Evolutionary conservation across 2,329 filamentous ascomycete species (phyloP).

Genomic region (Colletotrichum theobromicola): DNA sequence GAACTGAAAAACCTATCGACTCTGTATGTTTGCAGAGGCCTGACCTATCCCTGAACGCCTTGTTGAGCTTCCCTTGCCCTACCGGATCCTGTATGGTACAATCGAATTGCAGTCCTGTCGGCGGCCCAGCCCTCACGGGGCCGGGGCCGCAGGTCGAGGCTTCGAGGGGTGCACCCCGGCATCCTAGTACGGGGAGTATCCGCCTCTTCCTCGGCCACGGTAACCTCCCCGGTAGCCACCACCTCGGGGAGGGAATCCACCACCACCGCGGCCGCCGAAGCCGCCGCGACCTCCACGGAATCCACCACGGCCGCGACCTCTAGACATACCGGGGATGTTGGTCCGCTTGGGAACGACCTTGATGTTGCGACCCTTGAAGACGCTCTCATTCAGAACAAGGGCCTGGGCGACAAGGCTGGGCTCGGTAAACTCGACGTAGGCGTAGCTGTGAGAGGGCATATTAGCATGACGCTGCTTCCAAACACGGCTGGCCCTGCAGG

Average conservation of each 20-base stretch:
- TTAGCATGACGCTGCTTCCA: not conserved
- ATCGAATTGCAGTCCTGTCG: conserved; percentile 4
- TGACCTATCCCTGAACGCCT: conserved; percentile 20
- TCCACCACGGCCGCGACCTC: conserved; percentile 71
- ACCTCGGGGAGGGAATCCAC: conserved; percentile 48
- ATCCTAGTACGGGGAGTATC: conserved; percentile 67
- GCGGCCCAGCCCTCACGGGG: not conserved
- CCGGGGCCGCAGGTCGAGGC: not conserved
- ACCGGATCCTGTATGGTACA: conserved; percentile 21
- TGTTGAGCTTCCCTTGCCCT: conserved; percentile 9
- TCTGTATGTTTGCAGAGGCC: not conserved
- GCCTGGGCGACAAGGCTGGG: conserved; percentile 92
- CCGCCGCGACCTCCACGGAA: conserved; percentile 57
- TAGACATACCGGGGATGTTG: conserved; percentile 92
- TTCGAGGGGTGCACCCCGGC: not conserved
- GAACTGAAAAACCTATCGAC: not conserved
- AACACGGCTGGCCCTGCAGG: not conserved
- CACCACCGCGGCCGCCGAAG: conserved; percentile 58
- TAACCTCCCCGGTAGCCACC: conserved; percentile 73
- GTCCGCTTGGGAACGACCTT: conserved; percentile 97
- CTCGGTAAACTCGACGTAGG: conserved; percentile 98
- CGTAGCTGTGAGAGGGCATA: conserved; percentile 70
- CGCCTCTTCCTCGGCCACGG: conserved; percentile 68
- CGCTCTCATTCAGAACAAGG: conserved; percentile 92
- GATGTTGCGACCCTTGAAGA: conserved; percentile 92